These are phyloP conservation scores for Phoma sp. DNA, from an alignment of 2,329 filamentous ascomycete species.

Conservation along the genomic window DNA sequence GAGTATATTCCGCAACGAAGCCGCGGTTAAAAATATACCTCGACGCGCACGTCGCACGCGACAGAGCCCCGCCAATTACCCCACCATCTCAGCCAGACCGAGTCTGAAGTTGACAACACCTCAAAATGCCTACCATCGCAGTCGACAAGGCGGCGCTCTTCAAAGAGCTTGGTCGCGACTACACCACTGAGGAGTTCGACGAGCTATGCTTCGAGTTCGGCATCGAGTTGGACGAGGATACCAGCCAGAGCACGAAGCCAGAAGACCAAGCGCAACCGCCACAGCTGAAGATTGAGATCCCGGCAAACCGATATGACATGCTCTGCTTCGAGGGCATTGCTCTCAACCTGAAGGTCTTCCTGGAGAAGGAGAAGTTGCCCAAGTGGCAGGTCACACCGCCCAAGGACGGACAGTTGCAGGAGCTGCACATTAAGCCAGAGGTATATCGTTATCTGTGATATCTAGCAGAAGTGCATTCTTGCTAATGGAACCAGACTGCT, in stretches of 20 bases:
- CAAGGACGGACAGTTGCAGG: slow-evolving; percentile 74
- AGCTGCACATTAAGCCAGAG: slow-evolving; percentile 77
- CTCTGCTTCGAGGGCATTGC: slow-evolving; percentile 97
- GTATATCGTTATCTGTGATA: slow-evolving; percentile 42
- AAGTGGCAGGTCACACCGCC: slow-evolving; percentile 80
- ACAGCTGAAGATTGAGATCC: slow-evolving; percentile 97
- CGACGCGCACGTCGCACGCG: slow-evolving; percentile 28
- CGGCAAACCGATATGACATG: slow-evolving; percentile 93
- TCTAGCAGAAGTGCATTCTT: not conserved
- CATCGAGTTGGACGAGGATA: slow-evolving; percentile 95
- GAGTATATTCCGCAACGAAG: not conserved
- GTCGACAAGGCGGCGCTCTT: slow-evolving; percentile 97
- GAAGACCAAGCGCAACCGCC: slow-evolving; percentile 73
- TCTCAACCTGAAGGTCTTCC: slow-evolving; percentile 94
- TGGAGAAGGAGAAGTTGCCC: slow-evolving; percentile 74
- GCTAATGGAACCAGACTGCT: slow-evolving; percentile 61
- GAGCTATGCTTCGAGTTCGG: slow-evolving; percentile 98
- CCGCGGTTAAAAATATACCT: slow-evolving; percentile 13
- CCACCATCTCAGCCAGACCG: slow-evolving; percentile 32
- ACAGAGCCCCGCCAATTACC: slow-evolving; percentile 36
- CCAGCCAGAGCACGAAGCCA: slow-evolving; percentile 39
- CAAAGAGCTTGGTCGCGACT: slow-evolving; percentile 89
- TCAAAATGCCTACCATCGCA: slow-evolving; percentile 90
- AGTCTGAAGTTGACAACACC: slow-evolving; percentile 10
- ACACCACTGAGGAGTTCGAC: slow-evolving; percentile 92